Percentiles rank a stretch among this genome's conserved stretches.
These are phyloP conservation scores for Ophiostoma perfectum DNA, from an alignment of 2,329 filamentous ascomycete genomes.

Conservation along the genomic window DNA sequence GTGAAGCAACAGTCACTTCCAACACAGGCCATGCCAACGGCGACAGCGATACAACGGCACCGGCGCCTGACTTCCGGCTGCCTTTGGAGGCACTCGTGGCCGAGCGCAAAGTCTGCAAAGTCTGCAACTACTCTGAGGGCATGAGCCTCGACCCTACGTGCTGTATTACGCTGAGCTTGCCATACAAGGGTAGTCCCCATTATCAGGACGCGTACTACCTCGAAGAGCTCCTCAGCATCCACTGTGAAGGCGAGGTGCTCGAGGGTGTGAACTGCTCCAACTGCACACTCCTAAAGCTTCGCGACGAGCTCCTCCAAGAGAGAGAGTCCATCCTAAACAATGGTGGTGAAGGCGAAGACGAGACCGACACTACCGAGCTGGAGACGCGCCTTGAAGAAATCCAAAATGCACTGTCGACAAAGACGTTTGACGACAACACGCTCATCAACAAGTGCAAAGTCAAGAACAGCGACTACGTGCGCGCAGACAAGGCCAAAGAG, in stretches of 20 bases:
- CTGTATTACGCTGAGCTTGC: slow-evolving; percentile 72
- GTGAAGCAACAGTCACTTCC: not conserved
- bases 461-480: slow-evolving; percentile 57
- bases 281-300: slow-evolving; percentile 68
- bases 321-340: not conserved
- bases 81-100: slow-evolving; percentile 83
- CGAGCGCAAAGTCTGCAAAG: slow-evolving; percentile 80
- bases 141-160: slow-evolving; percentile 90
- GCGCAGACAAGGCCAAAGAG: slow-evolving; percentile 80
- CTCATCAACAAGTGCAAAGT: slow-evolving; percentile 49
- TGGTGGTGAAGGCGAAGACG: not conserved
- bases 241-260: slow-evolving; percentile 78
- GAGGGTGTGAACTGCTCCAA: slow-evolving; percentile 86
- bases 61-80: slow-evolving; percentile 48
- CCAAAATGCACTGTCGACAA: not conserved
- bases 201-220: slow-evolving; percentile 52
- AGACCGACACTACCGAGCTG: not conserved
- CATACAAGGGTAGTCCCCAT: slow-evolving; percentile 56
- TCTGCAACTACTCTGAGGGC: slow-evolving; percentile 81
- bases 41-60: slow-evolving; percentile 31
- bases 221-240: slow-evolving; percentile 74
- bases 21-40: not conserved
- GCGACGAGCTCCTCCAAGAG: slow-evolving; percentile 28
- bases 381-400: not conserved
- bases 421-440: not conserved